Percentiles rank a stretch among this genome's conserved stretches.
phyloP scores from a whole-genome alignment of 371 early-diverging fungal species.

The Coemansia sp. region DNA sequence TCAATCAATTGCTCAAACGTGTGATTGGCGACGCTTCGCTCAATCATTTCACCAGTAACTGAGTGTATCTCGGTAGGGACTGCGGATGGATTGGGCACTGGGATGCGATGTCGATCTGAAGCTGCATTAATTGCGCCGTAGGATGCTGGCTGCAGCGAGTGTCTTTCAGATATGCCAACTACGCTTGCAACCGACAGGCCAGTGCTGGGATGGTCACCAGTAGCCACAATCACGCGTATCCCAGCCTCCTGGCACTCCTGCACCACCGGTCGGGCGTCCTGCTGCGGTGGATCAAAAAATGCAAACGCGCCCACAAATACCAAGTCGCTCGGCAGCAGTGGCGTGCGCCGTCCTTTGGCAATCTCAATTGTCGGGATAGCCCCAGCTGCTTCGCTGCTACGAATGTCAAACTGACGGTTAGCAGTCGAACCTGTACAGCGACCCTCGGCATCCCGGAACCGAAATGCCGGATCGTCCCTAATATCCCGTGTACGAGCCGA shows the following conservation, averaged over 20 bases:
- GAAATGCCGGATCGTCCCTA: neutral
- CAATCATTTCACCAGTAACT: constrained; percentile 39
- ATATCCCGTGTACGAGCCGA: neutral
- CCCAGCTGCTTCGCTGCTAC: neutral
- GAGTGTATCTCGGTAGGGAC: constrained; percentile 26
- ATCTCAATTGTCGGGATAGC: constrained; percentile 2
- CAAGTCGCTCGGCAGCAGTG: constrained; percentile 19
- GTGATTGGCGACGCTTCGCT: constrained; percentile 17
- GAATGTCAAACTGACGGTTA: neutral
- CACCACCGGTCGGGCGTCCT: constrained; percentile 41
- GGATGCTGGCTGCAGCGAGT: neutral
- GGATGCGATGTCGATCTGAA: neutral
- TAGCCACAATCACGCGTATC: constrained; percentile 51
- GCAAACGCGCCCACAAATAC: constrained; percentile 46
- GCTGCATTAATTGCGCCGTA: neutral
- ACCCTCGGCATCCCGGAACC: neutral
- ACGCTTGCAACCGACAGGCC: constrained; percentile 45
- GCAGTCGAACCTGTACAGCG: neutral
- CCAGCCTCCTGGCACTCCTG: constrained; percentile 49
- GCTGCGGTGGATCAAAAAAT: constrained; percentile 46
- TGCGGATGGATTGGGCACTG: neutral
- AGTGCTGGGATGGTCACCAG: constrained; percentile 52
- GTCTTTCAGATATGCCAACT: constrained; percentile 34
- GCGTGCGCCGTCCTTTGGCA: neutral
- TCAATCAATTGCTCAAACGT: constrained; percentile 29